Percentiles rank a stretch among this genome's conserved stretches.
Conservation (phyloP, 805 yeast genomes). For the Sugiyamaella marilandica region DNA sequence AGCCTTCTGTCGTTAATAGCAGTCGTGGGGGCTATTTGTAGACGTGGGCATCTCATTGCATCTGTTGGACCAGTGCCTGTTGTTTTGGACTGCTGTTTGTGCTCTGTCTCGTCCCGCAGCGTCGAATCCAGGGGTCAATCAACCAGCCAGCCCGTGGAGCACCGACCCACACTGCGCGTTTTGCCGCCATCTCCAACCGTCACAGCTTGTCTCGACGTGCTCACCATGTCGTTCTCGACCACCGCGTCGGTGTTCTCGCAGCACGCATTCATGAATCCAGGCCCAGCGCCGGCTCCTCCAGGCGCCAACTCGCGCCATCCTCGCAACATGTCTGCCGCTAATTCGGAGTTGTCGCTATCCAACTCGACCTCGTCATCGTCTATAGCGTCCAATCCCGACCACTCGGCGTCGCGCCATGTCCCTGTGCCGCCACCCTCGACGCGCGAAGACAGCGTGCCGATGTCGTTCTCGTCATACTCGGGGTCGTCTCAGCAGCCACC, state of each 20-base stretch:
- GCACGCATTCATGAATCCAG: slow-evolving; percentile 48
- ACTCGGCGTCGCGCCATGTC: slow-evolving; percentile 2
- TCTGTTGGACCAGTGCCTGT: background rate
- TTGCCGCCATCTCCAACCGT: background rate
- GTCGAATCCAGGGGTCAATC: background rate
- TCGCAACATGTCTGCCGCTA: slow-evolving; percentile 2
- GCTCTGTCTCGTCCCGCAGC: background rate
- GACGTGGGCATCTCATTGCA: background rate
- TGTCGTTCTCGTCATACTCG: background rate
- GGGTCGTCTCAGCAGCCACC: background rate
- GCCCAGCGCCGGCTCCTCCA: slow-evolving; percentile 55
- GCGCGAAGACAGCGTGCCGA: background rate
- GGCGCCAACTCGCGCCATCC: background rate
- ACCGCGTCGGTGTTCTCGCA: slow-evolving; percentile 42
- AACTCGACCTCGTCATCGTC: slow-evolving; percentile 19
- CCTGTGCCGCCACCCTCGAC: background rate
- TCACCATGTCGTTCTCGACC: slow-evolving; percentile 41
- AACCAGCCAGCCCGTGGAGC: background rate
- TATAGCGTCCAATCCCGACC: slow-evolving; percentile 10
- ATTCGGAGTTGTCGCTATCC: slow-evolving; percentile 1
- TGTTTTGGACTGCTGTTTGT: background rate
- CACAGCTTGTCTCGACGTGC: too few relatives aligned
- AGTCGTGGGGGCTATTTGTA: background rate
- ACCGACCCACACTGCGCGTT: background rate
- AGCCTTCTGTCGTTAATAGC: too few relatives aligned